Base-by-base conservation (phyloP, 2,329 filamentous ascomycete genomes). In the Exophiala xenobiotica region DNA sequence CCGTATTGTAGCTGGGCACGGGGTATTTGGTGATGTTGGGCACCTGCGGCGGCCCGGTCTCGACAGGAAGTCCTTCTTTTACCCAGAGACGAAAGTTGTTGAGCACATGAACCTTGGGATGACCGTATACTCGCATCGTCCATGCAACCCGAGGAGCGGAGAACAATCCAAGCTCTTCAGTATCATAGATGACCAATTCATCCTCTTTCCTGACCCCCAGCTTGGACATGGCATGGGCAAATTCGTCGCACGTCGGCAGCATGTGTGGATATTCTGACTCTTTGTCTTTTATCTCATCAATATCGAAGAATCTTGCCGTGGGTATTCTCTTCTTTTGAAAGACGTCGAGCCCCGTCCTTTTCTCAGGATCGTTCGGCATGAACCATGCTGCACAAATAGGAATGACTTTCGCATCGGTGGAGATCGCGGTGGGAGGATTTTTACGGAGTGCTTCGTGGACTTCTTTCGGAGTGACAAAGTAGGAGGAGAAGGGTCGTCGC, bases 1-100 rank as follows among this genome's bases (percentile, higher is more conserved):
- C 73, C 39, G 74, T 70, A 49, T 82, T 76, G 69, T 75, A 88
- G 71, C 68, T 87, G 74, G 74, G 70, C 4, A 73, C 66, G 2
- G 72, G 65, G 56, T 79, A 79, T 40, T 69, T 69, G 24, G 70
- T 72, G 51, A 66, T 67, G 50, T 75, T 71, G 11, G 60, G 60
- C 4, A 53, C 50, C 16, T 67, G 60, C 3, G 68, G 65, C 11
- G 66, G 59, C 1, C 92, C 91, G n/a, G 83, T 83, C 73, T 96
- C 90, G 0, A 85, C 87, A 0, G 90, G 88, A 59, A 85, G 81
- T 1, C 88, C 90, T 65, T 95, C 78, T 26, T 92, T 87, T 1
- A 92, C 85, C 90, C 91, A 99, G n/a, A 88, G 72, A 68, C 86
- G 88, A 74, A 96, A 99, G 74, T 99, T 99, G 74, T 99, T 95